phyloP scores from a whole-genome alignment of 331 rosid genomes.

The Phaseolus coccineus region DNA sequence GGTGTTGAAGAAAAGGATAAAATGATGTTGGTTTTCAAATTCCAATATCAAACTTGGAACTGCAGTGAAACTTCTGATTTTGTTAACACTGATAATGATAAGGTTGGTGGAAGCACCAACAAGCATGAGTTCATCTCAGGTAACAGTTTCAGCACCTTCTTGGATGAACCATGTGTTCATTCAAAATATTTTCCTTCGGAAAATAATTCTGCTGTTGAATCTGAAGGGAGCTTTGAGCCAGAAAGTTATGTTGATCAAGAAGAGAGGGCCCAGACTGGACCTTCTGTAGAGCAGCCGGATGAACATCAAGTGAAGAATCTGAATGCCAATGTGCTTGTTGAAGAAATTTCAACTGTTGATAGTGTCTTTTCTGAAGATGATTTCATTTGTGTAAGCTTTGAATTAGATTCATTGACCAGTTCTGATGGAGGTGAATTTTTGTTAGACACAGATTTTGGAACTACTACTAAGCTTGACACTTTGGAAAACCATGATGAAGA shows the following conservation, averaged over 20 bases:
- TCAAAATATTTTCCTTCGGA: conserved; percentile 33
- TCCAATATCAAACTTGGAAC: conserved; percentile 67
- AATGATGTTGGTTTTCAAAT: conserved; percentile 68
- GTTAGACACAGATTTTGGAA: conserved; percentile 60
- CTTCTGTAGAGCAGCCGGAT: conserved; percentile 25
- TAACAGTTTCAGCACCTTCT: conserved; percentile 54
- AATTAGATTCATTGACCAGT: conserved; percentile 48
- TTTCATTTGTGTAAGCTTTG: conserved; percentile 49
- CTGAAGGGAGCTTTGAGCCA: neutral
- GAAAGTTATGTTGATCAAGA: conserved; percentile 33
- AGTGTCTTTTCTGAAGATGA: conserved; percentile 54
- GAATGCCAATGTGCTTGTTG: conserved; percentile 26
- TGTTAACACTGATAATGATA: conserved; percentile 24
- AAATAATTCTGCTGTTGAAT: conserved; percentile 8
- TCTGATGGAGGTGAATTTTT: conserved; percentile 55
- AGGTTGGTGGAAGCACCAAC: conserved; percentile 36
- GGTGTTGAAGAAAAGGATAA: conserved; percentile 49
- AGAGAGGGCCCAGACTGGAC: conserved; percentile 8
- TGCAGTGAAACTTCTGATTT: conserved; percentile 40
- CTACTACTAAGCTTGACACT: conserved; percentile 39
- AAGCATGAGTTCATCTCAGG: conserved; percentile 57
- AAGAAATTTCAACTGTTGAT: conserved; percentile 29
- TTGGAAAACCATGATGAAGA: conserved; percentile 40
- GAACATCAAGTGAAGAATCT: conserved; percentile 42
- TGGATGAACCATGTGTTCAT: conserved; percentile 58